Percentiles rank a stretch among this genome's conserved stretches.
These are phyloP conservation scores for Halophytophthora polymorphica DNA, from an alignment of 352 stramenopile genomes.

Conservation along the genomic window DNA sequence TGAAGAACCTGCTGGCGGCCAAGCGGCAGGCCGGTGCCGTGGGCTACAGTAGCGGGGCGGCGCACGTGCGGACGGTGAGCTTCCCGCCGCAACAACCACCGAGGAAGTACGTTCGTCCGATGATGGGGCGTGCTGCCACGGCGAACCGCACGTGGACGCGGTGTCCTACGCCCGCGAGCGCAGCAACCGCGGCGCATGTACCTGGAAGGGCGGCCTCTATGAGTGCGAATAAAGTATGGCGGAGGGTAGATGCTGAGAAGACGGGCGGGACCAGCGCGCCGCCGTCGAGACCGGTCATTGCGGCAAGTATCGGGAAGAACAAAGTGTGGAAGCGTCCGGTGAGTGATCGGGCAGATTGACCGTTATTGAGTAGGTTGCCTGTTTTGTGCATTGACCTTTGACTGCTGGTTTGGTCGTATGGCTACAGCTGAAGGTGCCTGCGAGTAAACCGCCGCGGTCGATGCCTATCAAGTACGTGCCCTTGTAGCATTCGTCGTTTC, in stretches of 20 bases:
- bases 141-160: constrained; percentile 52
- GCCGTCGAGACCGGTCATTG: background rate
- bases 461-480: constrained; percentile 12
- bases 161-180: constrained; percentile 1
- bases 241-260: constrained; percentile 19
- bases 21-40: constrained; percentile 19
- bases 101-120: constrained; percentile 8
- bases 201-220: background rate
- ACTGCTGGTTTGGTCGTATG: constrained; percentile 3
- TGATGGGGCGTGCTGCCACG: constrained; percentile 2
- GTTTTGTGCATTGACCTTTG: constrained; percentile 4
- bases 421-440: constrained; percentile 26
- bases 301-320: constrained; percentile 7
- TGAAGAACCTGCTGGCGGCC: constrained; percentile 74
- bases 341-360: background rate
- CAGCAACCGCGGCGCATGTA: background rate
- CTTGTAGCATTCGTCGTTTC: background rate
- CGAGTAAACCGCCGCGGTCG: constrained; percentile 9
- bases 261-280: background rate
- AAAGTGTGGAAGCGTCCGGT: constrained; percentile 38
- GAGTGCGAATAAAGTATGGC: constrained; percentile 65
- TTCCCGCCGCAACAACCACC: constrained; percentile 2
- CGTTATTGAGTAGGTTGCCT: too few species aligned
- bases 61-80: background rate
- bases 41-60: background rate